Evolutionary conservation across 306 rosid species (phyloP).

Genomic region (Malus orientalis): DNA sequence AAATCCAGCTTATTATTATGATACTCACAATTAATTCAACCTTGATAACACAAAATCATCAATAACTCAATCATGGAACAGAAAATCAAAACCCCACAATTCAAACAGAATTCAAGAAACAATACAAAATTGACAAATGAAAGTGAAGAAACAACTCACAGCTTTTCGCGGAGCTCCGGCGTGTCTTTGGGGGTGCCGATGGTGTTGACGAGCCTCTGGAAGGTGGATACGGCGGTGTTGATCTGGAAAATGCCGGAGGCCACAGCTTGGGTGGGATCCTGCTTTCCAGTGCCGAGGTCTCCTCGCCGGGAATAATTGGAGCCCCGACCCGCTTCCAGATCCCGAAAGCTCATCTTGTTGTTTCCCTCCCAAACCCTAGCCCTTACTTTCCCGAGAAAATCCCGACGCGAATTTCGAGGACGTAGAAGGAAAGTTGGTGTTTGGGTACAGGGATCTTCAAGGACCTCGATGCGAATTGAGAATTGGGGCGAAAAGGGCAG

Average conservation of each 20-base stretch:
- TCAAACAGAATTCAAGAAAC: not conserved
- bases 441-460: conserved; percentile 18
- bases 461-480: conserved; percentile 8
- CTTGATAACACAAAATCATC: not conserved
- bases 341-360: conserved; percentile 76
- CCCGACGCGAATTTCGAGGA: conserved; percentile 1
- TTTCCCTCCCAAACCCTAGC: conserved; percentile 20
- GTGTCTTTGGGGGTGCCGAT: conserved; percentile 98
- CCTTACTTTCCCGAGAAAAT: conserved; percentile 19
- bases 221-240: conserved; percentile 91
- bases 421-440: not conserved
- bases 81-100: not conserved
- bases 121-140: not conserved
- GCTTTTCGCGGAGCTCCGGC: conserved; percentile 86
- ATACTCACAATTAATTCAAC: not conserved
- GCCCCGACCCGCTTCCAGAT: conserved; percentile 70
- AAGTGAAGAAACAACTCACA: conserved; percentile 38
- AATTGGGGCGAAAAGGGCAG: conserved; percentile 18
- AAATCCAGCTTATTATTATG: conserved; percentile 1
- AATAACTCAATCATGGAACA: not conserved
- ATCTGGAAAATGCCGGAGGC: conserved; percentile 97
- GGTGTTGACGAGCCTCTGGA: conserved; percentile 92
- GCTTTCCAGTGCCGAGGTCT: conserved; percentile 54
- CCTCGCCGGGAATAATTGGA: conserved; percentile 55
- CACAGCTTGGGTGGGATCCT: conserved; percentile 85